These are phyloP conservation scores for Scheffersomyces illinoinensis DNA, from an alignment of 1,139 yeast species.

Conservation along the genomic window DNA sequence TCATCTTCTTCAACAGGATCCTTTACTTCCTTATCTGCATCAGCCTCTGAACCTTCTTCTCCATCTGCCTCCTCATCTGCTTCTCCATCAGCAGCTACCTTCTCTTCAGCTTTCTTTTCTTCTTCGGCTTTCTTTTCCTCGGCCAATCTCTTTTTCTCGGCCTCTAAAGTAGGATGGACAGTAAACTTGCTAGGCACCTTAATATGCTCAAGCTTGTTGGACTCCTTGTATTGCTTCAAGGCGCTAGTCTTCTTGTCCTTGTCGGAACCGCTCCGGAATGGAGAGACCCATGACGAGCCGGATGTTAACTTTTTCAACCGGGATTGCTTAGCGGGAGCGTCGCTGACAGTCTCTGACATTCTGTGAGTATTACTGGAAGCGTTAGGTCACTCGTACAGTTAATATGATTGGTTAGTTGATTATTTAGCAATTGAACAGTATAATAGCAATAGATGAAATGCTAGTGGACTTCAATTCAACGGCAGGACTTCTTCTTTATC, in stretches of 20 bases:
- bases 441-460: not conserved
- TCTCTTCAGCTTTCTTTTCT: constrained; percentile 5
- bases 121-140: constrained; percentile 14
- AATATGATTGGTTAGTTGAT: not conserved
- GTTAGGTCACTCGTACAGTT: not conserved
- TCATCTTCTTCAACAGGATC: constrained; percentile 4
- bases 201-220: constrained; percentile 34
- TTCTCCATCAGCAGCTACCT: constrained; percentile 1
- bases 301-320: constrained; percentile 42
- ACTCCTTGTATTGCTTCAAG: constrained; percentile 33
- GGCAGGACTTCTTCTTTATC: not conserved
- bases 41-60: constrained; percentile 3
- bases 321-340: constrained; percentile 2
- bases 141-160: constrained; percentile 23
- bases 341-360: not conserved
- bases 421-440: not conserved
- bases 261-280: constrained; percentile 38
- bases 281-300: constrained; percentile 50
- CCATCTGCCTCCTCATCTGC: not conserved
- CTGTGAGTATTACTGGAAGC: not conserved
- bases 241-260: constrained; percentile 26
- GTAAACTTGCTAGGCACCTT: constrained; percentile 46
- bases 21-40: constrained; percentile 4
- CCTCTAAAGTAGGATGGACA: constrained; percentile 42
- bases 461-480: not conserved